Percentiles rank a stretch among this genome's conserved stretches.
phyloP scores from a whole-genome alignment of 2,329 filamentous ascomycete genomes.

The Alternaria sp. region DNA sequence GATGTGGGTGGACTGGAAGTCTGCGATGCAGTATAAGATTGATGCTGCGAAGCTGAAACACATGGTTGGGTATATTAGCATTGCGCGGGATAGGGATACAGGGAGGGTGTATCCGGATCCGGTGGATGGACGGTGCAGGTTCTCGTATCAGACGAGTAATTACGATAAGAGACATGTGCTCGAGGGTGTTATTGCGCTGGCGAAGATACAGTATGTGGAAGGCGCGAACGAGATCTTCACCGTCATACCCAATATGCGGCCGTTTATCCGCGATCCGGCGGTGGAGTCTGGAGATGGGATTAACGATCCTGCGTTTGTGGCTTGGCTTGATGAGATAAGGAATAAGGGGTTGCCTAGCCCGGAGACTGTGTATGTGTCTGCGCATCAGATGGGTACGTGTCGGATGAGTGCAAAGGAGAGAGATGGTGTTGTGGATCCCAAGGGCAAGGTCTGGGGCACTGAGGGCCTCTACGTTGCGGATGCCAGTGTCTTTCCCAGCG shows the following conservation, averaged over 20 bases:
- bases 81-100: constrained; percentile 76
- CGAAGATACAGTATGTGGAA: constrained; percentile 77
- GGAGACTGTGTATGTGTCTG: constrained; percentile 66
- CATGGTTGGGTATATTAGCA: constrained; percentile 73
- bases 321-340: constrained; percentile 64
- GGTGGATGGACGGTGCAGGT: constrained; percentile 64
- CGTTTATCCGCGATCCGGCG: constrained; percentile 65
- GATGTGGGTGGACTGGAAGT: constrained; percentile 69
- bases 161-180: constrained; percentile 76
- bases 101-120: constrained; percentile 78
- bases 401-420: constrained; percentile 66
- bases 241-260: constrained; percentile 65
- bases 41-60: constrained; percentile 70
- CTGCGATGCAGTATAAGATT: constrained; percentile 75
- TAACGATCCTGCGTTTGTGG: constrained; percentile 65
- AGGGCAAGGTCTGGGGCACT: constrained; percentile 66
- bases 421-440: constrained; percentile 53
- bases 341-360: constrained; percentile 59
- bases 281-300: constrained; percentile 53
- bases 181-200: constrained; percentile 72
- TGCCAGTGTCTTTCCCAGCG: constrained; percentile 76
- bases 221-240: constrained; percentile 83
- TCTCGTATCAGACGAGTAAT: constrained; percentile 73
- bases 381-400: constrained; percentile 82
- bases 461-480: constrained; percentile 73